Base-by-base conservation (phyloP, 225 moss, liverwort and hornwort species). In the Thuidium tamariscinum region DNA sequence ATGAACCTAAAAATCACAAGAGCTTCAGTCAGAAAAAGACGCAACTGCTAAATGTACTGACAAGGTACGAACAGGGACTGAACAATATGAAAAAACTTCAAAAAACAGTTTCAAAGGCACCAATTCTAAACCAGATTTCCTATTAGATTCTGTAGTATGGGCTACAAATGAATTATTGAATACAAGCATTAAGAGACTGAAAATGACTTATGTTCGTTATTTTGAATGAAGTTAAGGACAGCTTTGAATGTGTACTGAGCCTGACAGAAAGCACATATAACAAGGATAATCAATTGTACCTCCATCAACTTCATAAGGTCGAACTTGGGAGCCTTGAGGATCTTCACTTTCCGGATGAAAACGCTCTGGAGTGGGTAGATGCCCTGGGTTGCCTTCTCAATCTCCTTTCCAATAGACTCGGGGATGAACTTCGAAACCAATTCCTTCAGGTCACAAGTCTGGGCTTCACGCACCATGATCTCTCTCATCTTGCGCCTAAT, bases 261-360 rank as follows among this genome's bases (percentile, higher is more conserved):
- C 34, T 62, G 21, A 32, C 3, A 32, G 13, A 25, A 25, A 51
- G 26, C 25, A 51, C 52, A 70, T 18, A 27, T 3, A 29, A 67
- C 14, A 12, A 65, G 4, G 2, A 56, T 36, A 55, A 60, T 23
- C 39, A 5, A 51, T 27, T 57, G 16, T 81, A 92, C 90, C 90
- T 92, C 92, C 92, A 92, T 92, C 74, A 92, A 72, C 79, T 90
- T 92, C 86, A 83, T 87, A 29, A 92, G 89, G 78, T 92, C 92
- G 48, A 90, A 92, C 74, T 92, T 92, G 15, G 92, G 90, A 8
- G 92, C 92, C 74, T 92, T 92, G 59, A 92, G 84, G 39, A 92
- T 92, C 86, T 92, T 92, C 64, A 92, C 90, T 87, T 92, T 92
- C 86, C 92, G 81, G 73, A 92, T 87, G 86, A 86, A 92, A 57